phyloP scores from a whole-genome alignment of 2,329 filamentous ascomycete species.

The Pseudophaeomoniella oleicola region DNA sequence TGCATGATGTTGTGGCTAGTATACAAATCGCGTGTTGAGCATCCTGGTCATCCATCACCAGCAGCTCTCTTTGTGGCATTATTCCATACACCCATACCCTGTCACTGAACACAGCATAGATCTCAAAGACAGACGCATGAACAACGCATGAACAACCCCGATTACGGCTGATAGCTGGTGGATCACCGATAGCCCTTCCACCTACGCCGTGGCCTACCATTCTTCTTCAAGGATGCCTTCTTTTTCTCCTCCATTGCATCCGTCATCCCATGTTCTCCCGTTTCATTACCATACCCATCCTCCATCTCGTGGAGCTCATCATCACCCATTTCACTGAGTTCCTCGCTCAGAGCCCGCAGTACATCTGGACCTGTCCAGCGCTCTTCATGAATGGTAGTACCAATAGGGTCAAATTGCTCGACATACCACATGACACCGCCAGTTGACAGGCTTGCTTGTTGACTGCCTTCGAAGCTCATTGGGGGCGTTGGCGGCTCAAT shows the following conservation, averaged over 20 bases:
- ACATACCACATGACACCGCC: conserved; percentile 87
- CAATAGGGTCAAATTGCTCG: conserved; percentile 60
- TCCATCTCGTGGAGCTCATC: conserved; percentile 64
- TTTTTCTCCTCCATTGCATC: not conserved
- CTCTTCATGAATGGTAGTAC: conserved; percentile 67
- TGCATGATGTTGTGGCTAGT: no score
- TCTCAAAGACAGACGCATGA: no score
- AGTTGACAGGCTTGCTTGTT: conserved; percentile 39
- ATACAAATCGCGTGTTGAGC: no score
- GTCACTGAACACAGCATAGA: no score
- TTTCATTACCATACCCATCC: conserved; percentile 24
- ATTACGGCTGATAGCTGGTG: no score
- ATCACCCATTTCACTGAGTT: conserved; percentile 82
- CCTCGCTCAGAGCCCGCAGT: conserved; percentile 63
- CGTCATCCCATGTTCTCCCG: conserved; percentile 6
- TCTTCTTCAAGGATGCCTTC: conserved; percentile 14
- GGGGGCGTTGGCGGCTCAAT: conserved; percentile 23
- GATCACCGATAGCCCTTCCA: not conserved
- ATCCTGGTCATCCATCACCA: no score
- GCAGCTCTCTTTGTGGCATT: no score
- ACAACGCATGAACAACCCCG: no score
- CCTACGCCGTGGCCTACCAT: conserved; percentile 3
- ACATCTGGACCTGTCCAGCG: conserved; percentile 59
- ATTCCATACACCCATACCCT: no score
- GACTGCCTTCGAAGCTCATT: conserved; percentile 24